Base-by-base conservation (phyloP, 129 eudicot genomes). In the Arctium minus region DNA sequence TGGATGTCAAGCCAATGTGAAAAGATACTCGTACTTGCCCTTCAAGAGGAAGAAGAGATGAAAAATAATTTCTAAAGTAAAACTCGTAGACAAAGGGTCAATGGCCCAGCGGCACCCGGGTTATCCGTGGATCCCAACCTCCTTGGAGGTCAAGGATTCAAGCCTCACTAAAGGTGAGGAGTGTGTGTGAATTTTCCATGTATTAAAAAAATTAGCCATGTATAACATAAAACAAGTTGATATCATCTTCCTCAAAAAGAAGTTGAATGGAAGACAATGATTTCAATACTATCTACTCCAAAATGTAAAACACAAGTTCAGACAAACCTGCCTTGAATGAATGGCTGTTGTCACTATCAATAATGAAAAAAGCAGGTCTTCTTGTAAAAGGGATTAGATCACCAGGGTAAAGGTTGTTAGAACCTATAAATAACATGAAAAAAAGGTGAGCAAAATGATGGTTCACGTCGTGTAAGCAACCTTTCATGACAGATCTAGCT, bases 241-340 rank as follows among this genome's bases (percentile, higher is more conserved):
- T 53, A 53, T 53, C 18, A 53, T 53, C 64, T 53, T 53, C 22
- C 5, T 53, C 18, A 53, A 46, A 56, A 56, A 56, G 22, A 56
- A 4, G 65, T 56, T 64, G 31, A 22, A 27, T 8, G n/a, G 38
- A 81, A 33, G 15, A 48, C 17, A 75, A 13, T 40, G 2, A 70
- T 39, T 32, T 76, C n/a, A 40, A n/a, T 17, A 62, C 10, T 62
- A 18, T n/a, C 31, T 62, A 62, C 29, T 62, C 31, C 70, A 69
- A 50, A 22, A 2, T 76, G 39, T 46, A 33, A 44, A 56, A 35
- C 11, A 77, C 84, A 81, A 90, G 94, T 90, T 85, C 33, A 80
- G 90, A 96, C 98, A 96, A 96, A 96, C 99, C 99, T 96, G 99
- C 99, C 99, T 96, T 96, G 97, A 96, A 96, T 90, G 98, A 91